Evolutionary conservation across 202 grass and related monocot genomes (phyloP).

Genomic region (Alloteropsis angusta): DNA sequence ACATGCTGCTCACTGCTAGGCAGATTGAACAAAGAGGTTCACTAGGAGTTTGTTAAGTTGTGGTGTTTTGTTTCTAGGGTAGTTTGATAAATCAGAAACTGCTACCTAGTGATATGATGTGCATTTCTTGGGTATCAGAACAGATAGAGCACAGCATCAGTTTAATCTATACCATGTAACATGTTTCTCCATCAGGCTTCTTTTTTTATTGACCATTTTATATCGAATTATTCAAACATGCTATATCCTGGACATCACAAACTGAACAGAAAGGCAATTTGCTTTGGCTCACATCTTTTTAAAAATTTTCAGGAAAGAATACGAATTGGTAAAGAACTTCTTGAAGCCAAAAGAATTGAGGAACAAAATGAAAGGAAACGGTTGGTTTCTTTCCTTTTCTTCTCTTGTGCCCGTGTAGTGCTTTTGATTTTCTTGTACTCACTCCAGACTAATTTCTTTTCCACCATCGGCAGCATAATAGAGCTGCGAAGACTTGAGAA

Average conservation of each 20-base stretch:
- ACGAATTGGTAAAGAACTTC: conserved; percentile 81
- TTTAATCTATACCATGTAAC: not conserved
- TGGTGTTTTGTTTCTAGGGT: not conserved
- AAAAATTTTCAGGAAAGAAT: conserved; percentile 77
- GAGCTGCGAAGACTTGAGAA: conserved; percentile 81
- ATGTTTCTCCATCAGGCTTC: not conserved
- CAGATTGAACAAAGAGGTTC: not conserved
- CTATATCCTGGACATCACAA: not conserved
- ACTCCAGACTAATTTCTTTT: not conserved
- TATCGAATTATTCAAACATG: not conserved
- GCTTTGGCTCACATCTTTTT: conserved; percentile 13
- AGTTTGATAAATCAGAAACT: not conserved
- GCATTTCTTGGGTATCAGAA: not conserved
- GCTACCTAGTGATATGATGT: not conserved
- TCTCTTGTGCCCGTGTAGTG: not conserved
- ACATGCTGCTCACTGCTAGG: not conserved
- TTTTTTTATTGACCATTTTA: not conserved
- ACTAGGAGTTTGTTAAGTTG: not conserved
- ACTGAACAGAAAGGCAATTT: not conserved
- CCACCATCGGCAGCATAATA: conserved; percentile 46
- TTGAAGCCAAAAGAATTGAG: conserved; percentile 84
- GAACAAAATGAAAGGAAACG: conserved; percentile 94
- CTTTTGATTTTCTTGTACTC: not conserved
- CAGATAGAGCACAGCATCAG: not conserved
- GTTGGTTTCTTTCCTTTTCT: conserved; percentile 34